These are phyloP conservation scores for Kwoniella bestiolae DNA, from an alignment of 768 basidiomycete species.

Conservation along the genomic window DNA sequence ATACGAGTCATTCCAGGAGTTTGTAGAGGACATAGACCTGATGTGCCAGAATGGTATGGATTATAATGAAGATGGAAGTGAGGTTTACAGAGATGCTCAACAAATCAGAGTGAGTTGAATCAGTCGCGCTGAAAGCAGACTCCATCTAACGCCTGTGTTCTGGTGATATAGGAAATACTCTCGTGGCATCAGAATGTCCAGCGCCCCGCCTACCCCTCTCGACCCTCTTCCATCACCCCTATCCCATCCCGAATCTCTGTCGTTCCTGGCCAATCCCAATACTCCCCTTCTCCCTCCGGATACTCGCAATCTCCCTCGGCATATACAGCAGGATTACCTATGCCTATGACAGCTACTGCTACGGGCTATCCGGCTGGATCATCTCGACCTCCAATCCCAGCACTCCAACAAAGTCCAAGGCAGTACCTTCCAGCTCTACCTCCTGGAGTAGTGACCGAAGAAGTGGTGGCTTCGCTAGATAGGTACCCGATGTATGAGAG, in stretches of 20 bases:
- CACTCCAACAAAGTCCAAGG: background rate
- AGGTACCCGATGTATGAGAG: constrained; percentile 48
- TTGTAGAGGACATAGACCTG: constrained; percentile 83
- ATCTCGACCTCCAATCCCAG: constrained; percentile 14
- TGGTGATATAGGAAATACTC: background rate
- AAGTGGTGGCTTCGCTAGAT: constrained; percentile 44
- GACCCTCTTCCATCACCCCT: constrained; percentile 1
- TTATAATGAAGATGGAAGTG: constrained; percentile 79
- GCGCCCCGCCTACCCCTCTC: background rate
- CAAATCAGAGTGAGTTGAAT: constrained; percentile 45
- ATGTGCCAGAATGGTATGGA: constrained; percentile 86
- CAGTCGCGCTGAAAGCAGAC: no score
- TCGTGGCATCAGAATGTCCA: background rate
- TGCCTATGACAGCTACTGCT: constrained; percentile 3
- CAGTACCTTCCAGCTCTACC: constrained; percentile 45
- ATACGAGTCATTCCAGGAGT: constrained; percentile 70
- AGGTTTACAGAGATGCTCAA: constrained; percentile 52
- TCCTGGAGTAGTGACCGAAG: constrained; percentile 44
- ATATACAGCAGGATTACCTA: background rate
- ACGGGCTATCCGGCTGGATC: constrained; percentile 17
- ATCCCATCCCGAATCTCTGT: background rate
- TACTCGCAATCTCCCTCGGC: constrained; percentile 8
- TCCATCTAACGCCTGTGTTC: background rate
- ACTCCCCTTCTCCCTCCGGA: constrained; percentile 1
- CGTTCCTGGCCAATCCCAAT: background rate